phyloP scores from a whole-genome alignment of 306 rosid species.

The Cucumis melo region DNA sequence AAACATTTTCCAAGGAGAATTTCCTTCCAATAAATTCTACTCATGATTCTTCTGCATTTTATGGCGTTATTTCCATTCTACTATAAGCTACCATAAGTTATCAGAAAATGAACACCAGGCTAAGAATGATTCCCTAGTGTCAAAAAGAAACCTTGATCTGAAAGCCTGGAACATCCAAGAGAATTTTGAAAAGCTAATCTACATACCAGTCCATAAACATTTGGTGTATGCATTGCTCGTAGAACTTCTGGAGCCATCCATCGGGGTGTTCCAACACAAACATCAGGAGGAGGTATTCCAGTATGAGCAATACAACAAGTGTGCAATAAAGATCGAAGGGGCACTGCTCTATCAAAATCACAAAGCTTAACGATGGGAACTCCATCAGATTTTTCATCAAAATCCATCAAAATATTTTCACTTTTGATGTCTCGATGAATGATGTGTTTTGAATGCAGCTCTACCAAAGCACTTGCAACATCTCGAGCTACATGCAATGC shows the following conservation, averaged over 20 bases:
- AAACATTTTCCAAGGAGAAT: too few species aligned
- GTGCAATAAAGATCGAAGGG: slow-evolving; percentile 64
- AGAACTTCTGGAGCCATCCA: slow-evolving; percentile 99
- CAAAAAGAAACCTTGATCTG: not conserved
- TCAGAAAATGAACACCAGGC: not conserved
- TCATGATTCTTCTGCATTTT: too few species aligned
- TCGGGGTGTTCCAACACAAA: slow-evolving; percentile 91
- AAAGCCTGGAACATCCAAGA: not conserved
- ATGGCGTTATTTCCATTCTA: too few species aligned
- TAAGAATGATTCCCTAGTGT: not conserved
- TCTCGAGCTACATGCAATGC: slow-evolving; percentile 64
- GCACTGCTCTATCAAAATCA: slow-evolving; percentile 96
- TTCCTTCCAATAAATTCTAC: too few species aligned
- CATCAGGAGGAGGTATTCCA: slow-evolving; percentile 67
- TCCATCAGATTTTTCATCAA: slow-evolving; percentile 60
- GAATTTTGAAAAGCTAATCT: not conserved
- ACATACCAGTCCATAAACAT: slow-evolving; percentile 70
- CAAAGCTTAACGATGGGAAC: slow-evolving; percentile 77
- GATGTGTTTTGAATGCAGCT: slow-evolving; percentile 78
- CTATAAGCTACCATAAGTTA: too few species aligned
- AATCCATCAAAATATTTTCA: slow-evolving; percentile 72
- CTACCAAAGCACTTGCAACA: slow-evolving; percentile 69
- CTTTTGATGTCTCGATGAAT: slow-evolving; percentile 95
- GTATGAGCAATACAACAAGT: slow-evolving; percentile 75
- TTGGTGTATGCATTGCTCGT: slow-evolving; percentile 52